A percentile compares a stretch with the other conserved stretches of the same genome.
Evolutionary conservation across 2,329 filamentous ascomycete species (phyloP).

Genomic region (Ophiostoma himal-ulmi): DNA sequence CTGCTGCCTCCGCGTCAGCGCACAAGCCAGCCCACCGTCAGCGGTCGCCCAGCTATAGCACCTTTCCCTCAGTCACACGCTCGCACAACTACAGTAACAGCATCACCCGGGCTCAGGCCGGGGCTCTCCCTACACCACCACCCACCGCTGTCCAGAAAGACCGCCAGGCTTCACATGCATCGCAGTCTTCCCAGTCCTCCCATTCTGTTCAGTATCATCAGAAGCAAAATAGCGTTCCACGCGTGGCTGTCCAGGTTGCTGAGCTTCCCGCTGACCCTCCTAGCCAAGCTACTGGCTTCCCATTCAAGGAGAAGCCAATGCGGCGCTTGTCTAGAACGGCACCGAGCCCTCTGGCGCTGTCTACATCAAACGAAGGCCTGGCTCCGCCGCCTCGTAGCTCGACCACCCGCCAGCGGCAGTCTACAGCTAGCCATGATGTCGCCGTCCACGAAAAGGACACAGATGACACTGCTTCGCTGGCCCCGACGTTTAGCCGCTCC

Average conservation of each 20-base stretch:
- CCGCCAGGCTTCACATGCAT: neutral
- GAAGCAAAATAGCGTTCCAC: constrained; percentile 1
- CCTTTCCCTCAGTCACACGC: constrained; percentile 11
- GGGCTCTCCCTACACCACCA: neutral
- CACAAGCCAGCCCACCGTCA: neutral
- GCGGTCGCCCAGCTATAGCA: constrained; percentile 22
- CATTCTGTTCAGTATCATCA: neutral
- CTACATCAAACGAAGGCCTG: neutral
- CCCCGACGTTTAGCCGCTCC: neutral
- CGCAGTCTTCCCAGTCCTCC: neutral
- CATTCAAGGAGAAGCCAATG: neutral
- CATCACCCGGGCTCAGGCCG: neutral
- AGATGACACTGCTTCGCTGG: neutral
- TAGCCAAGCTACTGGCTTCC: neutral
- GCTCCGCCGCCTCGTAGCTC: neutral
- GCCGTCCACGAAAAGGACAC: constrained; percentile 2
- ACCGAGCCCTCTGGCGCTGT: neutral
- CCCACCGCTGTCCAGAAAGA: neutral
- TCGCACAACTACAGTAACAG: constrained; percentile 9
- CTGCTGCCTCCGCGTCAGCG: neutral
- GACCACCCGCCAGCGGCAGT: neutral
- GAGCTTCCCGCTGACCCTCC: constrained; percentile 6
- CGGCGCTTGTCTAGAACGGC: neutral
- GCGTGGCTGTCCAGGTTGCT: neutral
- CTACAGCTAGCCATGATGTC: neutral